Evolutionary conservation across 805 yeast species (phyloP).

Genomic region (Teunomyces funiuensis): DNA sequence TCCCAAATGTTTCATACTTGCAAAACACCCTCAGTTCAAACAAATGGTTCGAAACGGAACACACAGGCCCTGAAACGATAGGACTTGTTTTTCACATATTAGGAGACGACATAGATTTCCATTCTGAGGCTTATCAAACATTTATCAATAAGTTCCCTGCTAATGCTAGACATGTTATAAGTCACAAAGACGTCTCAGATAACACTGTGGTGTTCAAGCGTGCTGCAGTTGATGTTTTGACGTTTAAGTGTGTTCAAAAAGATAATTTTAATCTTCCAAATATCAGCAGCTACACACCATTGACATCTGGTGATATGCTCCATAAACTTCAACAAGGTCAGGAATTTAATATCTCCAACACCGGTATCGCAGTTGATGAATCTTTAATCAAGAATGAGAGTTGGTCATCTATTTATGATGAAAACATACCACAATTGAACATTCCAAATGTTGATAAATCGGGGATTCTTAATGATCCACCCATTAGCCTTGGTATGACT

Average conservation of each 20-base stretch:
- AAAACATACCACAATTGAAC: constrained; percentile 21
- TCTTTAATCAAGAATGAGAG: constrained; percentile 14
- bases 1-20: constrained; percentile 55
- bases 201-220: constrained; percentile 59
- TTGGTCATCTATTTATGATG: constrained; percentile 35
- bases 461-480: constrained; percentile 17
- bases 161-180: constrained; percentile 58
- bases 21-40: constrained; percentile 24
- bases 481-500: constrained; percentile 18
- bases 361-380: constrained; percentile 22
- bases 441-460: constrained; percentile 14
- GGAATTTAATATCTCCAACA: constrained; percentile 23
- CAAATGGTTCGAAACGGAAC: constrained; percentile 35
- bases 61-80: constrained; percentile 35
- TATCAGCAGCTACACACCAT: constrained; percentile 20
- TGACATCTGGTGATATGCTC: constrained; percentile 5
- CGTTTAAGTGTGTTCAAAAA: constrained; percentile 54
- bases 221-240: constrained; percentile 52
- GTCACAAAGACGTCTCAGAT: constrained; percentile 68
- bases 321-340: constrained; percentile 34
- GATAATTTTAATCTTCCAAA: constrained; percentile 44
- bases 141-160: constrained; percentile 58
- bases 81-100: constrained; percentile 73
- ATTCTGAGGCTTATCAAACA: constrained; percentile 39
- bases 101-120: constrained; percentile 56